A percentile compares a stretch with the other conserved stretches of the same genome.
phyloP scores from a whole-genome alignment of 2,329 filamentous ascomycete genomes.

The Chrysoporthe austroafricana region DNA sequence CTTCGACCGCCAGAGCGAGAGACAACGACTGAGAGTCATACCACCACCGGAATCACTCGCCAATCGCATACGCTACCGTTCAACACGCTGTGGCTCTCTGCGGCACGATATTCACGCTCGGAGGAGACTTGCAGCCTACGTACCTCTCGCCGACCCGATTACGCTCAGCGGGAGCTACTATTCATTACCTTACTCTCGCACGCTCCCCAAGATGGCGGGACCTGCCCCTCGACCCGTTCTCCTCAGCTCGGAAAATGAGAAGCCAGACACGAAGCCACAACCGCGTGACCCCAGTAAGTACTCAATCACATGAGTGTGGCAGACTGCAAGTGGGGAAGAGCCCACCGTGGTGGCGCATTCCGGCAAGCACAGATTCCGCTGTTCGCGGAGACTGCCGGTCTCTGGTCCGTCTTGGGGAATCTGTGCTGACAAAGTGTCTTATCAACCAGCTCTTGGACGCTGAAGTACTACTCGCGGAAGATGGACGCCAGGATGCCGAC shows the following conservation, averaged over 20 bases:
- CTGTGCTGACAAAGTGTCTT: conserved; percentile 16
- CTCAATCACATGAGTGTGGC: conserved; percentile 21
- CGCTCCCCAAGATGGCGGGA: conserved; percentile 6
- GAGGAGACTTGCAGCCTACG: background rate
- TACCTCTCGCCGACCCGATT: background rate
- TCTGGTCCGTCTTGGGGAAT: background rate
- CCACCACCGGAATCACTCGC: background rate
- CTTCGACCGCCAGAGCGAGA: background rate
- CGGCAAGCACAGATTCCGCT: background rate
- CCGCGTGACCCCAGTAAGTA: conserved; percentile 27
- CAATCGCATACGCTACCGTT: background rate
- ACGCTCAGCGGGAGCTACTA: background rate
- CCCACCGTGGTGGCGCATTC: background rate
- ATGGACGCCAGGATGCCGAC: conserved; percentile 11
- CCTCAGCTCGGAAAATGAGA: background rate
- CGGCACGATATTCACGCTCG: background rate
- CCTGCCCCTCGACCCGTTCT: background rate
- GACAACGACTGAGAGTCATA: background rate
- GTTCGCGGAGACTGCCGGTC: conserved; percentile 1
- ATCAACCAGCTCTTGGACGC: conserved; percentile 19
- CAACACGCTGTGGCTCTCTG: background rate
- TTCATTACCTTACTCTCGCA: background rate
- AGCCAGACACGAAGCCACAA: conserved; percentile 16
- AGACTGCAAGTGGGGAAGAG: conserved; percentile 8
- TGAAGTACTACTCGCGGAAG: conserved; percentile 11